These are phyloP conservation scores for Sporothrix schenckii DNA, from an alignment of 2,329 filamentous ascomycete genomes.

Conservation along the genomic window DNA sequence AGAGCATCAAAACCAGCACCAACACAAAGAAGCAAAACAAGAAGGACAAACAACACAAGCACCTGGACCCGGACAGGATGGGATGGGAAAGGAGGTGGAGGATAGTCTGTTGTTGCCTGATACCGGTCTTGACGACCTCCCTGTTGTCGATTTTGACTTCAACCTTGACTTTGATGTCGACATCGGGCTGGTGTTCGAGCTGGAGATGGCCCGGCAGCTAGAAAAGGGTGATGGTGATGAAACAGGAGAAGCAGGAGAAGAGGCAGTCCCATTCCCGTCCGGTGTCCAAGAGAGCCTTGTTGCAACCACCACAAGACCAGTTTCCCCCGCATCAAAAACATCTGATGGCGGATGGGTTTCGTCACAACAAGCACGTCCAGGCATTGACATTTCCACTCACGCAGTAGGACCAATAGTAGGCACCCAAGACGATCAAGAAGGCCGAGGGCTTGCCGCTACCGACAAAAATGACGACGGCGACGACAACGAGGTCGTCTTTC, in stretches of 20 bases:
- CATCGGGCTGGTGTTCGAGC: slow-evolving; percentile 18
- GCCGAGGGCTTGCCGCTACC: slow-evolving; percentile 15
- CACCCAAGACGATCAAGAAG: slow-evolving; percentile 26
- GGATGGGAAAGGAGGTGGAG: not conserved
- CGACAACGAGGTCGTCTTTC: slow-evolving; percentile 19
- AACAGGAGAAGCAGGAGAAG: not conserved
- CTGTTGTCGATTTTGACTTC: not conserved
- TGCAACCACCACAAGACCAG: not conserved
- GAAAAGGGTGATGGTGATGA: too few relatives aligned
- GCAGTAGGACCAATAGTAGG: slow-evolving; percentile 8
- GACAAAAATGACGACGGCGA: not conserved
- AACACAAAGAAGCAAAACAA: not conserved
- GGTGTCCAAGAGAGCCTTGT: not conserved
- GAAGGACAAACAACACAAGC: not conserved
- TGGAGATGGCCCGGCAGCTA: slow-evolving; percentile 1
- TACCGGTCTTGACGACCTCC: not conserved
- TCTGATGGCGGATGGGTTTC: not conserved
- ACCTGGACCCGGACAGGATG: not conserved
- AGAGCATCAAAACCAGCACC: not conserved
- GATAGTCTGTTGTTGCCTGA: not conserved
- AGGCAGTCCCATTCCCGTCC: not conserved
- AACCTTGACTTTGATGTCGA: slow-evolving; percentile 3
- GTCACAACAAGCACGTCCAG: not conserved
- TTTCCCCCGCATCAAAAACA: not conserved
- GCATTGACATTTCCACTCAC: slow-evolving; percentile 28